phyloP scores from a whole-genome alignment of 441 rosid species.

The Brassica hybrid region DNA sequence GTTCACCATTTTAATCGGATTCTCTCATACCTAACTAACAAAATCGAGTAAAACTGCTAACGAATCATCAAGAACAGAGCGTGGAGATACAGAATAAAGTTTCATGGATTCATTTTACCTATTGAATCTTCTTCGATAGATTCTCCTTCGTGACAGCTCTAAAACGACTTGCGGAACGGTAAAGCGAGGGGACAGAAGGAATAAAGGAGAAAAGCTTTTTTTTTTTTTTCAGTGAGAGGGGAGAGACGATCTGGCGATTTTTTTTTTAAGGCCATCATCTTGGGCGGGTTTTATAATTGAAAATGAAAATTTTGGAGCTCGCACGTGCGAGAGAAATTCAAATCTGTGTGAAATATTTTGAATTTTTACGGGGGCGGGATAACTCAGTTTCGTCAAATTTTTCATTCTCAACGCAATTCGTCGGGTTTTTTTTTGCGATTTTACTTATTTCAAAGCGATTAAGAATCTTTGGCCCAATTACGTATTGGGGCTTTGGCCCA shows the following conservation, averaged over 20 bases:
- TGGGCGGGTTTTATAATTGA: constrained; percentile 44
- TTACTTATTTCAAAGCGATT: background rate
- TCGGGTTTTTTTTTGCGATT: background rate
- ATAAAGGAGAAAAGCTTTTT: constrained; percentile 19
- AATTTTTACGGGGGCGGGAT: constrained; percentile 42
- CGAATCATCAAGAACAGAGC: constrained; percentile 18
- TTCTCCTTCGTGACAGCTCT: constrained; percentile 35
- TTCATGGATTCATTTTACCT: constrained; percentile 21
- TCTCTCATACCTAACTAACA: background rate
- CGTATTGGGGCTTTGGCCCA: background rate
- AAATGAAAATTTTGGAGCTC: constrained; percentile 33
- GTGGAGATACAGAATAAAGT: background rate
- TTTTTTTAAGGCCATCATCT: constrained; percentile 11
- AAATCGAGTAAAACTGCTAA: background rate
- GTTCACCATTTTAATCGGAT: constrained; percentile 3
- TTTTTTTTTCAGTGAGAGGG: constrained; percentile 12
- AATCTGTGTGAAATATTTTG: constrained; percentile 23
- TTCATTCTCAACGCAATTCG: background rate
- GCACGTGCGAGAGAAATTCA: constrained; percentile 30
- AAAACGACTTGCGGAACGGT: constrained; percentile 14
- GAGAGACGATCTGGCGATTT: constrained; percentile 41
- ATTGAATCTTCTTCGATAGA: constrained; percentile 14
- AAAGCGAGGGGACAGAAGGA: constrained; percentile 32
- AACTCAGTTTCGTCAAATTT: background rate
- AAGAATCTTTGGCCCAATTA: background rate